Evolutionary conservation across 805 yeast genomes (phyloP), one percentile per base, ranked within the genome.

Genomic region (Ogataea pilisensis): DNA sequence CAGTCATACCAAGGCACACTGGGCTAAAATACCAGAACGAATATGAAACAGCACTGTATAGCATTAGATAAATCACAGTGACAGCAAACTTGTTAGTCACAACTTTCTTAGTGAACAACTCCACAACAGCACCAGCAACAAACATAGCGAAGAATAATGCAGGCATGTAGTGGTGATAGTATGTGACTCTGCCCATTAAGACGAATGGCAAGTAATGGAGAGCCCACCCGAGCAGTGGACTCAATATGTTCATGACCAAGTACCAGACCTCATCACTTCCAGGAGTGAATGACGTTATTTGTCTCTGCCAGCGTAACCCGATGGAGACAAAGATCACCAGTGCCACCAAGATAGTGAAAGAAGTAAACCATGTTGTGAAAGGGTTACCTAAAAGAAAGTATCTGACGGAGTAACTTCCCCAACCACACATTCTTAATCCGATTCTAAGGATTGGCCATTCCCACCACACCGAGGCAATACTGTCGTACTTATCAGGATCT

Each of bases 101-200:
- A 46, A 65, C 49, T 38, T 55, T 59, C 21, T 42, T 44, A 17
- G 73, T 60, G 39, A 67, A 54, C 29, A 66, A 63, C 47, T 81
- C 87, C 32, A 79, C 58, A 41, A 72, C 63, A 57, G 76, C 80
- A 5, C 75, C 73, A 37, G 73, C 59, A 30, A 77, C 75, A 40
- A 79, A 61, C 63, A 82, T 66, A 38, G 88, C 87, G 61, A 85
- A 85, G 64, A 85, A 85, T 49, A 85, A 68, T 0, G 93, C 90
- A 35, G 95, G 95, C 56, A 84, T 69, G 61, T 85, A 85, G 66
- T 85, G 95, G 61, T 85, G 95, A 34, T 83, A 87, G 54, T 85
- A 85, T 0, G 91, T 83, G 50, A 85, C 93, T 71, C 95, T 76
- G 13, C 88, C 83, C 95, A 85, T 85, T 37, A 85, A 68, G 25